Evolutionary conservation across 345 rosid species (phyloP).

Genomic region (Eucalyptus marginata): DNA sequence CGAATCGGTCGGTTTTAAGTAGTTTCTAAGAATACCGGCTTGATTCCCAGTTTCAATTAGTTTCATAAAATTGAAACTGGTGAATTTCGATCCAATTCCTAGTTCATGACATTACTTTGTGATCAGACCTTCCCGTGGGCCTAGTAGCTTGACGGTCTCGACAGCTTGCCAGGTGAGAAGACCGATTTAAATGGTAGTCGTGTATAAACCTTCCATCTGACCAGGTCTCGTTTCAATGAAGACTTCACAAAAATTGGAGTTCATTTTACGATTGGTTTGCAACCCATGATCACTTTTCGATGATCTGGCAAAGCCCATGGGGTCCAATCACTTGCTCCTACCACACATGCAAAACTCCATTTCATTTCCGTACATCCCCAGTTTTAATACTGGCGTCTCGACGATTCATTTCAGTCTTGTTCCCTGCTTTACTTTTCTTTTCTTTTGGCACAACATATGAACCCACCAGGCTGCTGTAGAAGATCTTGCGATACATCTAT

Average conservation of each 20-base stretch:
- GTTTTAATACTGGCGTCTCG: not conserved
- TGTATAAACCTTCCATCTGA: not conserved
- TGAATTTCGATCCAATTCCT: not conserved
- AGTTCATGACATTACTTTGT: not conserved
- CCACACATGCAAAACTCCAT: not conserved
- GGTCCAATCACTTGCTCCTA: not conserved
- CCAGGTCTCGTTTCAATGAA: not conserved
- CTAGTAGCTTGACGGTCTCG: not conserved
- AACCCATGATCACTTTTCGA: not conserved
- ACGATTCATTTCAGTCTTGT: not conserved
- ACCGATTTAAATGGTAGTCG: not conserved
- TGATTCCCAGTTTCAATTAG: too few species aligned
- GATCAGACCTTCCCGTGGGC: not conserved
- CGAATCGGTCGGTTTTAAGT: rapidly evolving
- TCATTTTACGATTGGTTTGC: not conserved
- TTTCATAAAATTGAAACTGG: too few species aligned
- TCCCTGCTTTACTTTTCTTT: not conserved
- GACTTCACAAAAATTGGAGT: not conserved
- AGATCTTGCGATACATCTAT: not conserved
- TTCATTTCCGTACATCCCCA: not conserved
- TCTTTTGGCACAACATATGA: not conserved
- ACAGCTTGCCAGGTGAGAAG: not conserved
- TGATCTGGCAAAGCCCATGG: not conserved
- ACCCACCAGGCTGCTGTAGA: not conserved
- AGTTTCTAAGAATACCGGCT: rapidly evolving